A percentile compares a stretch with the other conserved stretches of the same genome.
These are phyloP conservation scores for Lolium perenne DNA, from an alignment of 176 grass and related monocot genomes.

Conservation along the genomic window DNA sequence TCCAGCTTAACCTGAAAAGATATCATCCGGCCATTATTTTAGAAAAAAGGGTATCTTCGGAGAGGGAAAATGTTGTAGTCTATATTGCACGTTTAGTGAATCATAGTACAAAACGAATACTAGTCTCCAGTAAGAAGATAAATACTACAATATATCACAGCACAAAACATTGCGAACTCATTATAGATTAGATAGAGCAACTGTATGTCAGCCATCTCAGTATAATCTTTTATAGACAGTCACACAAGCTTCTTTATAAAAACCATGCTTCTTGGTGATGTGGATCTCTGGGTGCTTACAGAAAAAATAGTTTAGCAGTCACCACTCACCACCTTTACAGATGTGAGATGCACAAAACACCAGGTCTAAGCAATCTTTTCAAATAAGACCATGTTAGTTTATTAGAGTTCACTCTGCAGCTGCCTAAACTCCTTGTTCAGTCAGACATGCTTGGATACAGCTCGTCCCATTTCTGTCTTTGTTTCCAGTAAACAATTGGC, in stretches of 20 bases:
- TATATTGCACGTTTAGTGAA: slow-evolving; percentile 26
- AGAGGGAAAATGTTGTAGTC: neutral
- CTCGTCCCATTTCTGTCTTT: neutral
- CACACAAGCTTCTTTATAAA: neutral
- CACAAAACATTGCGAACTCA: neutral
- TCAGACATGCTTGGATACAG: neutral
- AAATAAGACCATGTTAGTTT: slow-evolving; percentile 13
- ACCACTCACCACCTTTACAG: neutral
- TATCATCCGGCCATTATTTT: neutral
- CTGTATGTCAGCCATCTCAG: neutral
- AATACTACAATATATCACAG: neutral
- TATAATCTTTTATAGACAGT: neutral
- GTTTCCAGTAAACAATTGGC: neutral
- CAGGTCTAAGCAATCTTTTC: neutral
- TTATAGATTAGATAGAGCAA: neutral
- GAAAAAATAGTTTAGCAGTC: slow-evolving; percentile 13
- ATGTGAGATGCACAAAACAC: neutral
- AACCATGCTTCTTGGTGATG: neutral
- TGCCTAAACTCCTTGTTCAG: neutral
- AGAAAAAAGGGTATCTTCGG: neutral
- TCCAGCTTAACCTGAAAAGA: slow-evolving; percentile 76
- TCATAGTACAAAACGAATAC: neutral
- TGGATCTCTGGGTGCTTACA: neutral
- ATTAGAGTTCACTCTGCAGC: neutral
- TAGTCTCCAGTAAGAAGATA: slow-evolving; percentile 15